Base-by-base conservation (phyloP, 305 asterid genomes). In the Solanum aculeatissimum region DNA sequence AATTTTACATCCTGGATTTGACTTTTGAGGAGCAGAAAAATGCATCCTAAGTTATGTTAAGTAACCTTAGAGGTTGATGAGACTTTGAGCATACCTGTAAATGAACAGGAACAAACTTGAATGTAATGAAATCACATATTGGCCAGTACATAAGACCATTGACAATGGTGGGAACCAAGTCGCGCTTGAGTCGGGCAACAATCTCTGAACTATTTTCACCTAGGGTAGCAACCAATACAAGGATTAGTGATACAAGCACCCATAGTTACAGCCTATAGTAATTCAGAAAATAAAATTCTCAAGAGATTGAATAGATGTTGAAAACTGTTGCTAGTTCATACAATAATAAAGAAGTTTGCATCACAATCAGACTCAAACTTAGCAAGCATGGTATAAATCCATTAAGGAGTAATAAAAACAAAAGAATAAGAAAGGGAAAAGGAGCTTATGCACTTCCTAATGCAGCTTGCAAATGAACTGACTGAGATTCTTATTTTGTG, bases 141-240 rank as follows among this genome's bases (percentile, higher is more conserved):
- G 99, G 98, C 98, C 98, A 96, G 85, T 92, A 96, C 93, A 94
- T 90, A 70, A 91, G 60, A 68, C 99, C 95, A 19, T 85, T 93
- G 40, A 89, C 55, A 90, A 94, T 38, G 0, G 98, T 96, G 79
- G 98, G 97, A 60, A 92, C 32, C 90, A 96, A 69, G 85, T 96
- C 98, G 2, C 99, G 97, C 84, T 91, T 94, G 90, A 96, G 87
- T 88, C 99, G 88, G 53, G 92, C 97, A 85, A 91, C 86, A 85
- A 96, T 94, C 91, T 93, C 98, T 1, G 89, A 69, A 65, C 90
- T 91, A 83, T 79, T 94, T 90, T 95, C 99, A 86, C 99, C 99
- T 95, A 74, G 85, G 58, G 83, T 9, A 49, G 72, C 84, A 86
- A 79, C 65, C 79, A 72, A 69, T 45, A 86, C 6, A 72, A 66